Percentiles rank a stretch among this genome's conserved stretches.
phyloP scores from a whole-genome alignment of 2,329 filamentous ascomycete species.

The Ceratocystis alfenasii region DNA sequence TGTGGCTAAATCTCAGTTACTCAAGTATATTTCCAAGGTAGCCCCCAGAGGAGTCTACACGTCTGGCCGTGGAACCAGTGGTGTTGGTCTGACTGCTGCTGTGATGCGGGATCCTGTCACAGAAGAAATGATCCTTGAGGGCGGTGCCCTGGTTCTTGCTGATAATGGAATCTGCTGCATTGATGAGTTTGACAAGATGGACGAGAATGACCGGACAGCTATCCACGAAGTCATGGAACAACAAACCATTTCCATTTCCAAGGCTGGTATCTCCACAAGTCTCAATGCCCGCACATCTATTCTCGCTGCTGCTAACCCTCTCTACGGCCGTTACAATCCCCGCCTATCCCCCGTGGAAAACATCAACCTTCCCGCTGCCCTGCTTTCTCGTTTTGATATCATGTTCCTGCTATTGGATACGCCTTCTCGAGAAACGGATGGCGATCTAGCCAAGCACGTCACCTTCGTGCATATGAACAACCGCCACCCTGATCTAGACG shows the following conservation, averaged over 20 bases:
- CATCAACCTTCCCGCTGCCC: conserved; percentile 94
- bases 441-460: conserved; percentile 89
- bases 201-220: conserved; percentile 68
- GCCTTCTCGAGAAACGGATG: conserved; percentile 76
- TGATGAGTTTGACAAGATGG: conserved; percentile 84
- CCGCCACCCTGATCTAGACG: conserved; percentile 65
- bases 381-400: conserved; percentile 93
- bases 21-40: conserved; percentile 98
- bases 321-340: conserved; percentile 97
- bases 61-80: conserved; percentile 67
- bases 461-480: conserved; percentile 96
- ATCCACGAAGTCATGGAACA: conserved; percentile 87
- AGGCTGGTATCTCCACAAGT: conserved; percentile 58
- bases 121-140: conserved; percentile 74
- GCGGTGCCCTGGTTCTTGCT: conserved; percentile 65
- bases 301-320: conserved; percentile 86
- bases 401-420: conserved; percentile 95
- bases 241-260: conserved; percentile 75
- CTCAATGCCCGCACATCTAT: conserved; percentile 94
- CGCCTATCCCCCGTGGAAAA: conserved; percentile 96
- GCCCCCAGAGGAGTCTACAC: conserved; percentile 85
- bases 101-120: conserved; percentile 77
- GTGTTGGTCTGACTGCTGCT: conserved; percentile 69
- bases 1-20: conserved; percentile 95
- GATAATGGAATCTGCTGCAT: conserved; percentile 81